These are phyloP conservation scores for Mucor circinelloides DNA, from an alignment of 371 early-diverging fungal genomes.

Conservation along the genomic window DNA sequence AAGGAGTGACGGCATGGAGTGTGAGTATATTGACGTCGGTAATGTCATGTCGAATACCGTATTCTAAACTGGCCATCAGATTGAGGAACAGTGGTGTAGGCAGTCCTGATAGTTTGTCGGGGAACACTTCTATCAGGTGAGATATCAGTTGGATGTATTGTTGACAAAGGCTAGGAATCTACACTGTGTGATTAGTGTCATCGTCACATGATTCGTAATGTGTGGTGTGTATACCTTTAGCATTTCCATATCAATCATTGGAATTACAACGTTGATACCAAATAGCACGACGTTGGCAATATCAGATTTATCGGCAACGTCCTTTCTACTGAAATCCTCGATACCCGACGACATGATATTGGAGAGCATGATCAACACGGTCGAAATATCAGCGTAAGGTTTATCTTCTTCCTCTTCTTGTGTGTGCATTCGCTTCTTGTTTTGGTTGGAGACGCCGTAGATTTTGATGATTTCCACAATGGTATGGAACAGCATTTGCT, in stretches of 20 bases:
- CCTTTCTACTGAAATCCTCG: conserved; percentile 52
- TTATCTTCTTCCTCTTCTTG: conserved; percentile 68
- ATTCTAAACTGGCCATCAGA: conserved; percentile 68
- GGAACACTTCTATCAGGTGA: conserved; percentile 68
- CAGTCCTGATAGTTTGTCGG: conserved; percentile 61
- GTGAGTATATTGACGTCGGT: conserved; percentile 63
- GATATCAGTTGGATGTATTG: conserved; percentile 71
- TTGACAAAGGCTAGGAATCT: conserved; percentile 72
- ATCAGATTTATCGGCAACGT: background rate
- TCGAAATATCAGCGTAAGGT: conserved; percentile 69
- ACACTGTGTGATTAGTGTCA: background rate
- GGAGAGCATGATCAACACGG: conserved; percentile 62
- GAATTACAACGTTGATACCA: conserved; percentile 69
- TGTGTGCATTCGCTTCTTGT: conserved; percentile 53
- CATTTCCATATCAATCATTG: conserved; percentile 75
- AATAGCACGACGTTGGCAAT: conserved; percentile 73
- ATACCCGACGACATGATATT: conserved; percentile 63
- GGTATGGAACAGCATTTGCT: conserved; percentile 48
- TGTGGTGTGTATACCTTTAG: conserved; percentile 52
- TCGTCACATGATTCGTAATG: background rate
- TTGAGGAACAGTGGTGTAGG: conserved; percentile 59
- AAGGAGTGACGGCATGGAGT: conserved; percentile 63
- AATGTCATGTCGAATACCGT: conserved; percentile 65
- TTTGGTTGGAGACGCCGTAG: conserved; percentile 57
- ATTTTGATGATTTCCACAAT: conserved; percentile 52